Base-by-base conservation (phyloP, 192 early-diverging fungal genomes). In the Backusella liffmaniae region DNA sequence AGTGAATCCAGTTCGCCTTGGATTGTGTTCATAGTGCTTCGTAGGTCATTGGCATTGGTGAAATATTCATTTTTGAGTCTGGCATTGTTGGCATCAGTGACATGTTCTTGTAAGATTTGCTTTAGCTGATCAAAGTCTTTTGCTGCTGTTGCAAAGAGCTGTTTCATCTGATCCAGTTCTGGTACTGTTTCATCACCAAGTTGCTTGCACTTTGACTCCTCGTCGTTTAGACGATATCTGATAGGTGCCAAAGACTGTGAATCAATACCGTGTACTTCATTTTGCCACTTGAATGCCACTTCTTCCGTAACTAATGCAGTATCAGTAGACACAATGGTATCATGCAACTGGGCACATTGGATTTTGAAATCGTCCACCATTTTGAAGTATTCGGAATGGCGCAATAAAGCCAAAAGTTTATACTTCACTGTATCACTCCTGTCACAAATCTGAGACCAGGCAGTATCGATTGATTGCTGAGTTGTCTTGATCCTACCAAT, bases 401-500 rank as follows among this genome's bases (percentile, higher is more conserved):
- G 62, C 15, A 67, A 36, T 0, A 44, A 9, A 21, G 39, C 67
- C 12, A 42, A 67, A 10, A 66, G 26, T 23, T 37, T 15, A 18
- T 0, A 13, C 32, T 66, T 62, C 0, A 42, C 29, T 9, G 12
- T 4, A 8, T 67, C 59, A 5, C 35, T 67, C 26, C 46, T 41
- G 8, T 74, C 13, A 9, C 46, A 32, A 4, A 80, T 46, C 2
- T 76, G 42, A 5, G 35, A 62, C 75, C 79, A 80, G 6, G 74
- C 10, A 65, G 32, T 16, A 73, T 80, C 56, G 18, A 80, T 42
- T 4, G 65, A 35, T 30, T 46, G 21, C 29, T 80, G 74, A 5
- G 41, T 73, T 12, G 66, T 13, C 23, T 65, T 37, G 13, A 80
- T 44, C 23, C 34, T 23, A 23, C 39, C 30, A 8, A 70, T 67